These are phyloP conservation scores for Pseudonitzschia multistriata DNA, from an alignment of 108 stramenopile genomes.

Conservation along the genomic window DNA sequence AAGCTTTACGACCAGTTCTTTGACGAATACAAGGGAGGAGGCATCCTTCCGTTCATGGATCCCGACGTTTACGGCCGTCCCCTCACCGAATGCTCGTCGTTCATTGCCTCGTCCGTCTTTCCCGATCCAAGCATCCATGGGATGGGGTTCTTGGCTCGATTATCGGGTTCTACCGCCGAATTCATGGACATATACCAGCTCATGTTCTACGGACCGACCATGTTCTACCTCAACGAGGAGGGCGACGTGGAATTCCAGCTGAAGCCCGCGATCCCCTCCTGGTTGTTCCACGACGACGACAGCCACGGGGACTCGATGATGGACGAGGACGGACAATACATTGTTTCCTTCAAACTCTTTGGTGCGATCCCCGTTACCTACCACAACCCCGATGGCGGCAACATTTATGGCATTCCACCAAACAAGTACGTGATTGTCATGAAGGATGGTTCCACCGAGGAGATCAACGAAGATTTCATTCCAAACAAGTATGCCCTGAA, in stretches of 20 bases:
- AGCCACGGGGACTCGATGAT: slow-evolving; percentile 42
- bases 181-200: slow-evolving; percentile 93
- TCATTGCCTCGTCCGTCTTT: slow-evolving; percentile 91
- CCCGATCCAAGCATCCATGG: slow-evolving; percentile 83
- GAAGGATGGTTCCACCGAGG: slow-evolving; percentile 61
- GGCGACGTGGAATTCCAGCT: slow-evolving; percentile 79
- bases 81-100: slow-evolving; percentile 91
- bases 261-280: slow-evolving; percentile 84
- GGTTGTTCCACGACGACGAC: slow-evolving; percentile 82
- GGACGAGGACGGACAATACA: slow-evolving; percentile 77
- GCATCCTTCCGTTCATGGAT: slow-evolving; percentile 94
- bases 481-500: slow-evolving; percentile 62
- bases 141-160: slow-evolving; percentile 88
- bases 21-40: slow-evolving; percentile 81
- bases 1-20: slow-evolving; percentile 93
- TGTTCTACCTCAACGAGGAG: slow-evolving; percentile 70
- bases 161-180: slow-evolving; percentile 95
- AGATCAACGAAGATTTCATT: slow-evolving; percentile 59
- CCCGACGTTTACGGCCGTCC: slow-evolving; percentile 88
- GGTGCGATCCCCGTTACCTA: slow-evolving; percentile 86
- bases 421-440: slow-evolving; percentile 75
- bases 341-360: slow-evolving; percentile 89
- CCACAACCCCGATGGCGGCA: slow-evolving; percentile 79
- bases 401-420: slow-evolving; percentile 73
- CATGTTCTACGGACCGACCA: slow-evolving; percentile 88